These are phyloP conservation scores for Lavandula angustifolia DNA, from an alignment of 257 asterid genomes.

Conservation along the genomic window DNA sequence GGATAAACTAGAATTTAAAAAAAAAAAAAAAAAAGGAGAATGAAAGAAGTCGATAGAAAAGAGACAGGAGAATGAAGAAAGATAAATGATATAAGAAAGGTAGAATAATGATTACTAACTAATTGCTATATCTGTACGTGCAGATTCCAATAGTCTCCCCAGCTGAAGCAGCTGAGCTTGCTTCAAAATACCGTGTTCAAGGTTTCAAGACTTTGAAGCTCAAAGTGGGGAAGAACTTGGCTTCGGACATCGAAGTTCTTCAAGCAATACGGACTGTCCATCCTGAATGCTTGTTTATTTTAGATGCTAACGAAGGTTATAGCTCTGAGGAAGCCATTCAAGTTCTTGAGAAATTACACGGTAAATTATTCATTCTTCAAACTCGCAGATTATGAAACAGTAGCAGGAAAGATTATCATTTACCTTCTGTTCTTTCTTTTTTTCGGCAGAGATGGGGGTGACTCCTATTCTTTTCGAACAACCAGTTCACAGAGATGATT, in stretches of 20 bases:
- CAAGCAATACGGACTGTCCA: conserved; percentile 75
- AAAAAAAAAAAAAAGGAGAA: background rate
- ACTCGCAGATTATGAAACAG: background rate
- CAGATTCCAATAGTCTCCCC: conserved; percentile 91
- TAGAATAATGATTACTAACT: conserved; percentile 16
- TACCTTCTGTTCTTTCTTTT: background rate
- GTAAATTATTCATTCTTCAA: conserved; percentile 36
- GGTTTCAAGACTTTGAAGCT: conserved; percentile 86
- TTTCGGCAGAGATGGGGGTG: conserved; percentile 66
- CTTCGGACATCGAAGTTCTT: conserved; percentile 73
- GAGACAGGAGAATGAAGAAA: background rate
- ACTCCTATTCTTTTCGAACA: conserved; percentile 85
- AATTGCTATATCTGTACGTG: conserved; percentile 24
- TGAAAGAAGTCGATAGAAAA: background rate
- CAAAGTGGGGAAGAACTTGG: conserved; percentile 79
- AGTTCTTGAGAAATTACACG: conserved; percentile 72
- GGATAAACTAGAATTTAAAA: background rate
- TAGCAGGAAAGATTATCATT: conserved; percentile 11
- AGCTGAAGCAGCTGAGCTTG: conserved; percentile 75
- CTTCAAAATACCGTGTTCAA: conserved; percentile 55
- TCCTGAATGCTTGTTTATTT: conserved; percentile 76
- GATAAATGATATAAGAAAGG: background rate
- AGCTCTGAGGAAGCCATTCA: conserved; percentile 72
- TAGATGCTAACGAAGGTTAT: conserved; percentile 96
- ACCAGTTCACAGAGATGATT: conserved; percentile 90